These are phyloP conservation scores for Pisolithus microcarpus DNA, from an alignment of 768 basidiomycete species.

Conservation along the genomic window DNA sequence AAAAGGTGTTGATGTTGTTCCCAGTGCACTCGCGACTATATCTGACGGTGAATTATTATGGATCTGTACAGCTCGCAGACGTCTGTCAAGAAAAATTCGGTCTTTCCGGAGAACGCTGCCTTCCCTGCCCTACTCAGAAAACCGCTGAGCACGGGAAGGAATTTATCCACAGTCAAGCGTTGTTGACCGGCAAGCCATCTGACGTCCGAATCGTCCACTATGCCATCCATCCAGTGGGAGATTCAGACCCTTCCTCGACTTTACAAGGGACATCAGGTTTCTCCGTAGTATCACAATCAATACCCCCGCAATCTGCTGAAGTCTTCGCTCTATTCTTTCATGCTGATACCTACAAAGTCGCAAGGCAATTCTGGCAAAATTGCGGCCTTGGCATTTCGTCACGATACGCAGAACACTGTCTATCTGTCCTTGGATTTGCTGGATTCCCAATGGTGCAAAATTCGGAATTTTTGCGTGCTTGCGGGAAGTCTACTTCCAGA, in stretches of 20 bases:
- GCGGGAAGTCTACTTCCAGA: constrained; percentile 32
- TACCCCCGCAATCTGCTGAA: constrained; percentile 38
- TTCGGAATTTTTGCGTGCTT: constrained; percentile 14
- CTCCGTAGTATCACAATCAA: constrained; percentile 17
- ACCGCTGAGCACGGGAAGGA: constrained; percentile 69
- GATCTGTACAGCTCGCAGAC: constrained; percentile 53
- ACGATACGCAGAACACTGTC: constrained; percentile 78
- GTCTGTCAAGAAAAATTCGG: constrained; percentile 79
- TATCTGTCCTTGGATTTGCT: constrained; percentile 49
- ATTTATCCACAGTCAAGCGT: constrained; percentile 55
- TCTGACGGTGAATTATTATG: not conserved
- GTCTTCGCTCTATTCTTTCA: constrained; percentile 85
- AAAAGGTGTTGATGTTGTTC: constrained; percentile 49
- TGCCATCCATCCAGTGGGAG: constrained; percentile 57
- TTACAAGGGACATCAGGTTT: not conserved
- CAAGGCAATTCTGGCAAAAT: constrained; percentile 96
- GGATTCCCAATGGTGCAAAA: constrained; percentile 23
- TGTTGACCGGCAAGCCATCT: constrained; percentile 33
- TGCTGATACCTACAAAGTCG: constrained; percentile 47
- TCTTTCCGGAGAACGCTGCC: constrained; percentile 57
- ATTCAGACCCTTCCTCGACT: constrained; percentile 8
- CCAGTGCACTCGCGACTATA: not conserved
- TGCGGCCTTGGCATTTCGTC: constrained; percentile 86
- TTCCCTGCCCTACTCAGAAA: constrained; percentile 69
- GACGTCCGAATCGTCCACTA: constrained; percentile 60